Conservation (phyloP, 179 eudicot genomes). For the Patellifolia procumbens region DNA sequence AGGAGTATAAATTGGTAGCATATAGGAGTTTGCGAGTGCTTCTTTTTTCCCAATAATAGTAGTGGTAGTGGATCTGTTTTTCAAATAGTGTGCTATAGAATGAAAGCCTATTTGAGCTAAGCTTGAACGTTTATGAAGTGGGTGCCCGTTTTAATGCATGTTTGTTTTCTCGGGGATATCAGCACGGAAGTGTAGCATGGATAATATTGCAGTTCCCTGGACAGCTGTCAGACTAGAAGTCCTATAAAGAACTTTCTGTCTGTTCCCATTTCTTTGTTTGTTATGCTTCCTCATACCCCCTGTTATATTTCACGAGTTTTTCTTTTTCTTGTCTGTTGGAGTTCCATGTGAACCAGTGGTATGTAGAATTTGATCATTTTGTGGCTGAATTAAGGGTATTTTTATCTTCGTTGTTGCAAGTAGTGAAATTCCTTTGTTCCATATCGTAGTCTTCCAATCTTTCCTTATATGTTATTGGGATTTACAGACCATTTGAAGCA, state of each 20-base stretch:
- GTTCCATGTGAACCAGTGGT: no score
- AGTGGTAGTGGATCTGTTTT: no score
- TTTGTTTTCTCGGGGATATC: not conserved
- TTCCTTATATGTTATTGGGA: conserved; percentile 17
- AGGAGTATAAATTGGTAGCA: not conserved
- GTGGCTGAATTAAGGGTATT: not conserved
- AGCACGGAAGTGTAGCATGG: not conserved
- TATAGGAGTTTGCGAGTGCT: not conserved
- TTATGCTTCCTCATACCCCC: not conserved
- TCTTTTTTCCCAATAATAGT: no score
- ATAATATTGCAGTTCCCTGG: not conserved
- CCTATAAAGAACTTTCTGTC: not conserved
- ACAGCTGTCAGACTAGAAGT: not conserved
- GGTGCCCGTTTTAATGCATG: not conserved
- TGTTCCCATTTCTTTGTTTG: conserved; percentile 1
- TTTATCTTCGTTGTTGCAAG: not conserved
- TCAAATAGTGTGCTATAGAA: not conserved
- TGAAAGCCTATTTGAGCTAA: not conserved
- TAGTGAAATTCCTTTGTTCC: not conserved
- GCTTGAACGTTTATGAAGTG: no score
- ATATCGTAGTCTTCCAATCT: not conserved
- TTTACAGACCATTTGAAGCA: not conserved
- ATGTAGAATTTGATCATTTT: not conserved
- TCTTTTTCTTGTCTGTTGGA: not conserved
- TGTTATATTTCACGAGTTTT: not conserved